Conservation (phyloP, 106 monocot genomes). For the Apostasia shenzhenica region DNA sequence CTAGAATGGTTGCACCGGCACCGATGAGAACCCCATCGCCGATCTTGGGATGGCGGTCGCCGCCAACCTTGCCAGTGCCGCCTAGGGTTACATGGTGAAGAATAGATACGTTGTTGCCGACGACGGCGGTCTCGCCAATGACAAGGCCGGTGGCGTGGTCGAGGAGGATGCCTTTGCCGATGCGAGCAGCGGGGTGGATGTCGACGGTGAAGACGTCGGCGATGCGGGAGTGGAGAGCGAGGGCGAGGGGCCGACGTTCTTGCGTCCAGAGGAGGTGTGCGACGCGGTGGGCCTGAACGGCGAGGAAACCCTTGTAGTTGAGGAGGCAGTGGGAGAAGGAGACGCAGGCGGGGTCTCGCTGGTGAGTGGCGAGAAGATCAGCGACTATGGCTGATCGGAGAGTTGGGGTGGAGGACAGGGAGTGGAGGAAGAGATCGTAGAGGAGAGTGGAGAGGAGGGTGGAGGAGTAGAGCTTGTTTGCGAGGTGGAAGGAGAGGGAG, state of each 20-base stretch:
- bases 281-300: conserved; percentile 31
- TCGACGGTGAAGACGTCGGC: conserved; percentile 77
- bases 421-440: conserved; percentile 44
- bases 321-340: conserved; percentile 48
- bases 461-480: conserved; percentile 54
- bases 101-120: conserved; percentile 63
- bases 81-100: conserved; percentile 63
- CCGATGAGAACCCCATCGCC: conserved; percentile 82
- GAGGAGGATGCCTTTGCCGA: conserved; percentile 64
- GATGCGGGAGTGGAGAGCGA: conserved; percentile 56
- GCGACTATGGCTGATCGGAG: conserved; percentile 24
- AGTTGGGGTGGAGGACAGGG: conserved; percentile 22
- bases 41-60: conserved; percentile 83
- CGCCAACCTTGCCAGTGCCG: conserved; percentile 42
- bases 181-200: conserved; percentile 67
- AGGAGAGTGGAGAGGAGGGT: conserved; percentile 46
- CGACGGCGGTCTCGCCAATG: conserved; percentile 65
- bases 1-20: conserved; percentile 85
- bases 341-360: conserved; percentile 43
- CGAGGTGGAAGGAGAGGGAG: conserved; percentile 56
- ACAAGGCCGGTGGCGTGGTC: conserved; percentile 67
- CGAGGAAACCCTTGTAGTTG: conserved; percentile 56
- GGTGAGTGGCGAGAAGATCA: conserved; percentile 33
- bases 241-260: conserved; percentile 41
- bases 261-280: conserved; percentile 25